phyloP scores from a whole-genome alignment of 331 rosid genomes.

The Prunus yedoensis region DNA sequence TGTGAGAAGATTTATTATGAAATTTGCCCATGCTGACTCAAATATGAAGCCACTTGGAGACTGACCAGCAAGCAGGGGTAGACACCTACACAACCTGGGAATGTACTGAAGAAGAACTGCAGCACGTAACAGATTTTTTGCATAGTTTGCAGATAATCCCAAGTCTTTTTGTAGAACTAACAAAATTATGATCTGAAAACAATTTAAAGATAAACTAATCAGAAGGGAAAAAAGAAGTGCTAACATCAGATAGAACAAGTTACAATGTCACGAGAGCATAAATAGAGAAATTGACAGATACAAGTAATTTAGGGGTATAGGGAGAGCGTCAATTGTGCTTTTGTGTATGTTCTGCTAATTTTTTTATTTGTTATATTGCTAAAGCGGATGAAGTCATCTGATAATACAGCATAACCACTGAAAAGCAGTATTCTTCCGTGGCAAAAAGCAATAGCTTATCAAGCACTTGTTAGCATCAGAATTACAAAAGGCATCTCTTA shows the following conservation, averaged over 20 bases:
- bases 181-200: slow-evolving; percentile 61
- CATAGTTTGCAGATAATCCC: slow-evolving; percentile 67
- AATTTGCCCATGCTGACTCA: slow-evolving; percentile 91
- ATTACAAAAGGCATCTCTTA: not conserved
- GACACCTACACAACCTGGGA: slow-evolving; percentile 70
- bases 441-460: not conserved
- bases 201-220: not conserved
- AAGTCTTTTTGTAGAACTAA: slow-evolving; percentile 42
- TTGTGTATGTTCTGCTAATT: not conserved
- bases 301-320: not conserved
- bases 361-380: not conserved
- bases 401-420: not conserved
- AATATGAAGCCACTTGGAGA: slow-evolving; percentile 74
- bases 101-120: slow-evolving; percentile 63
- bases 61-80: slow-evolving; percentile 74
- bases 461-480: slow-evolving; percentile 1
- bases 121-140: slow-evolving; percentile 69
- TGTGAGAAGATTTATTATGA: slow-evolving; percentile 72
- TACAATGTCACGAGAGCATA: not conserved
- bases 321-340: not conserved
- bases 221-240: not conserved
- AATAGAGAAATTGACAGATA: not conserved
- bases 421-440: not conserved
- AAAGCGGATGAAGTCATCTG: not conserved
- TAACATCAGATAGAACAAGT: not conserved